A percentile compares a stretch with the other conserved stretches of the same genome.
Evolutionary conservation across 2,329 filamentous ascomycete genomes (phyloP).

Genomic region (Nannizziopsis barbatae): DNA sequence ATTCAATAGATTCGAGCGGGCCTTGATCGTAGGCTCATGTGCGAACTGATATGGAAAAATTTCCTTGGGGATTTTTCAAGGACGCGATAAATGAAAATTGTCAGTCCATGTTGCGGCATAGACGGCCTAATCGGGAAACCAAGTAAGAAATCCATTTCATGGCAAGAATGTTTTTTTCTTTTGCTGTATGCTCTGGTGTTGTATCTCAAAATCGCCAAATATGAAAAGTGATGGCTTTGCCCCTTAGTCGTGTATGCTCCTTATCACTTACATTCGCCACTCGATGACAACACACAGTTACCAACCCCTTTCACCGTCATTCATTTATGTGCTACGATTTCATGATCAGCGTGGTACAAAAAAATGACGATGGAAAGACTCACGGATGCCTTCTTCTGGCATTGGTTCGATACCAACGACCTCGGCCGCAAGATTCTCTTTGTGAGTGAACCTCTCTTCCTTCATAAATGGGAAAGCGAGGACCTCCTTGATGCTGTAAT

Average conservation of each 20-base stretch:
- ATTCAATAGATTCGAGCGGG: too few relatives aligned
- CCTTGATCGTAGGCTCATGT: too few relatives aligned
- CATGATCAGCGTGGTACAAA: conserved; percentile 6
- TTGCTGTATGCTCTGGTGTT: conserved; percentile 2
- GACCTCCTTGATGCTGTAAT: conserved; percentile 94
- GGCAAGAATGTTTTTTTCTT: not conserved
- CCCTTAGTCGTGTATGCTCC: not conserved
- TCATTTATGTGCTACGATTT: conserved; percentile 13
- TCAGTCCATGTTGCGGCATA: too few relatives aligned
- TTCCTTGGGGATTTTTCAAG: too few relatives aligned
- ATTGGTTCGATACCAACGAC: conserved; percentile 49
- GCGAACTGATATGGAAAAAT: too few relatives aligned
- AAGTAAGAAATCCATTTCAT: too few relatives aligned
- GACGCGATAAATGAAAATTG: too few relatives aligned
- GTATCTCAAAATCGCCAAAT: not conserved
- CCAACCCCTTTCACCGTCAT: not conserved
- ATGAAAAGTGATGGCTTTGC: not conserved
- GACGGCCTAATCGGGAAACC: too few relatives aligned
- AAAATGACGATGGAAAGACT: conserved; percentile 19
- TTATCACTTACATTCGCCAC: not conserved
- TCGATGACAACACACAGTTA: not conserved
- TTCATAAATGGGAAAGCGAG: conserved; percentile 98
- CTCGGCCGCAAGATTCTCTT: conserved; percentile 46
- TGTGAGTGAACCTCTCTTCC: conserved; percentile 51
- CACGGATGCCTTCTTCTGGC: conserved; percentile 50